Evolutionary conservation across 148 eudicot species (phyloP), one percentile per base, ranked within the genome.

Genomic region (Vaccinium macrocarpon): DNA sequence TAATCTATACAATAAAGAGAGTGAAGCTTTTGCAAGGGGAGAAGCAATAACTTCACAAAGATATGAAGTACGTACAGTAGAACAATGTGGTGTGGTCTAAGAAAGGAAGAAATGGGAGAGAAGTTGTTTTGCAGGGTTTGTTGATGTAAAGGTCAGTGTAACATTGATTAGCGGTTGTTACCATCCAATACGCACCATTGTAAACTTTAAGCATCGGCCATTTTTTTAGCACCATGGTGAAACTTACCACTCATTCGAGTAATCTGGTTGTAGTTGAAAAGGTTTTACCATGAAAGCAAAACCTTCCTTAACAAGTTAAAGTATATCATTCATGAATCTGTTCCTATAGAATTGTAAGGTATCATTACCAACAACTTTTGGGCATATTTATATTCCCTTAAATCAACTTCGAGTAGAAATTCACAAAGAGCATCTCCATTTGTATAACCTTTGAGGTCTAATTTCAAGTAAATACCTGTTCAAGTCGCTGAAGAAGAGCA

Each of bases 401-500:
- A 27, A 68, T 16, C 73, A 68, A 68, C 73, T 68, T 29, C 73
- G 29, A 64, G 35, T 27, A 68, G 73, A 68, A 27, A 27, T 68
- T 68, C 6, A 1, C 0, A 18, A 68, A 68, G 73, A 27, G 29
- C 73, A 68, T 27, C 27, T 53, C 18, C 18, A 23, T 50, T 18
- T 21, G 55, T n/a, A 8, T 48, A 19, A 52, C 8, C 13, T 21
- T n/a, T 38, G 18, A 53, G 18, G 50, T 32, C 55, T 70, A 25
- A 38, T 71, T 16, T 71, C 38, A 2, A 81, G 78, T 29, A 35
- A 50, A 38, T 88, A 97, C 99, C 96, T 88, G 96, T 83, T 95
- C 95, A 76, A 97, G 98, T 75, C 97, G 87, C 90, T 97, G 99
- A 88, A 97, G 99, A 72, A 97, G 91, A 53, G 94, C 85, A 83